A percentile compares a stretch with the other conserved stretches of the same genome.
Evolutionary conservation across 306 rosid species (phyloP).

Genomic region (Carpinus viminea): DNA sequence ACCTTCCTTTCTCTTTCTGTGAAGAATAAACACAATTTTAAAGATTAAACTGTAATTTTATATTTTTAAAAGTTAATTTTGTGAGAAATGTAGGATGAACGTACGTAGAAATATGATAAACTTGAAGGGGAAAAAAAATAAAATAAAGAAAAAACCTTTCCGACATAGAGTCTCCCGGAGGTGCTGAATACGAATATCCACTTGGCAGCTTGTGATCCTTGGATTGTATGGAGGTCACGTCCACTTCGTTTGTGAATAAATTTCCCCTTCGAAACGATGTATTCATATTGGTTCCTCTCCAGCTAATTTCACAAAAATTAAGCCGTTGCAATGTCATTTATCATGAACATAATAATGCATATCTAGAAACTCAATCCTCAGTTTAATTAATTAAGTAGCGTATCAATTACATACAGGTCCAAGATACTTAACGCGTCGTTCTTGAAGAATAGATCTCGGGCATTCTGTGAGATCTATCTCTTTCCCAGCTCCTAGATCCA

Average conservation of each 20-base stretch:
- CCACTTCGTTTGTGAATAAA: conserved; percentile 62
- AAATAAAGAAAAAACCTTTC: conserved; percentile 36
- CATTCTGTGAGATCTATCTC: conserved; percentile 63
- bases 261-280: conserved; percentile 54
- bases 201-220: conserved; percentile 41
- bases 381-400: neutral
- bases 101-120: too few relatives aligned
- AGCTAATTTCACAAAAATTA: conserved; percentile 45
- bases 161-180: conserved; percentile 79
- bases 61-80: too few relatives aligned
- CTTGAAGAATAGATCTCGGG: conserved; percentile 61
- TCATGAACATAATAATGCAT: neutral
- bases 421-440: conserved; percentile 83
- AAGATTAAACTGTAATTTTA: too few relatives aligned
- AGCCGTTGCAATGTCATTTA: conserved; percentile 1
- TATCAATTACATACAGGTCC: conserved; percentile 67
- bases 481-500: conserved; percentile 87
- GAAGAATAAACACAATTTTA: too few relatives aligned
- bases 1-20: conserved; percentile 82
- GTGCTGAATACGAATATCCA: conserved; percentile 97
- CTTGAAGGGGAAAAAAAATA: too few relatives aligned
- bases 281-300: conserved; percentile 76
- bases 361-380: conserved; percentile 10
- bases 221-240: conserved; percentile 51
- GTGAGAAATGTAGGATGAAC: too few relatives aligned